Percentiles rank a stretch among this genome's conserved stretches.
Evolutionary conservation across 371 early-diverging fungal genomes (phyloP).

Genomic region (Massospora cicadina): DNA sequence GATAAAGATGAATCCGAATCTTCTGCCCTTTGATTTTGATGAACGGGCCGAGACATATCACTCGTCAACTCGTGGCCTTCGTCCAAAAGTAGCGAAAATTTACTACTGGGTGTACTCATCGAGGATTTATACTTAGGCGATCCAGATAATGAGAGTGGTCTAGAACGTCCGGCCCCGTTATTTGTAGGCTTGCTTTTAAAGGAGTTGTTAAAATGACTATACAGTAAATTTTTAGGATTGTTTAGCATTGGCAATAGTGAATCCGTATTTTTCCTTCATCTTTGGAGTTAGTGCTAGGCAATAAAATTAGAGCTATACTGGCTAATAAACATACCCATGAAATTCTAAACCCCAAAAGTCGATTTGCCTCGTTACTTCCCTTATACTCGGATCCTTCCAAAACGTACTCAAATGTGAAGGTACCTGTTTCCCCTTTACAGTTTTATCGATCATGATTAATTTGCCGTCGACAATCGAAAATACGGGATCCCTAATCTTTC

Average conservation of each 20-base stretch:
- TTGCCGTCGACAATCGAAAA: constrained; percentile 32
- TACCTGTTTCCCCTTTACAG: constrained; percentile 20
- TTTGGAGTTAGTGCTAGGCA: neutral
- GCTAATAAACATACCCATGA: constrained; percentile 16
- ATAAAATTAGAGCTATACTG: neutral
- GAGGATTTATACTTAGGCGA: too few species aligned
- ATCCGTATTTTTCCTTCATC: neutral
- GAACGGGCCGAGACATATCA: too few species aligned
- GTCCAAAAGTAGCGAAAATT: too few species aligned
- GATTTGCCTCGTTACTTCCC: constrained; percentile 26
- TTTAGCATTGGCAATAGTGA: neutral
- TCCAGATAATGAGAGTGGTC: too few species aligned
- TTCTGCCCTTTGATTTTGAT: too few species aligned
- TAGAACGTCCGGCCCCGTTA: too few species aligned
- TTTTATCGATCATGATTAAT: constrained; percentile 21
- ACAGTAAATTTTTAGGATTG: neutral
- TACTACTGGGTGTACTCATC: too few species aligned
- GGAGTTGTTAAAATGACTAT: too few species aligned
- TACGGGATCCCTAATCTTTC: constrained; percentile 26
- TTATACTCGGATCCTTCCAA: constrained; percentile 33
- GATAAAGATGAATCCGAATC: too few species aligned
- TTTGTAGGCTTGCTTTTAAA: too few species aligned
- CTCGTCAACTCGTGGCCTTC: too few species aligned
- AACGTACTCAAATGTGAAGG: constrained; percentile 24
- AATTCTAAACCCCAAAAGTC: constrained; percentile 32